These are phyloP conservation scores for Pyrenula massariospora DNA, from an alignment of 495 filamentous ascomycete genomes.

Conservation along the genomic window DNA sequence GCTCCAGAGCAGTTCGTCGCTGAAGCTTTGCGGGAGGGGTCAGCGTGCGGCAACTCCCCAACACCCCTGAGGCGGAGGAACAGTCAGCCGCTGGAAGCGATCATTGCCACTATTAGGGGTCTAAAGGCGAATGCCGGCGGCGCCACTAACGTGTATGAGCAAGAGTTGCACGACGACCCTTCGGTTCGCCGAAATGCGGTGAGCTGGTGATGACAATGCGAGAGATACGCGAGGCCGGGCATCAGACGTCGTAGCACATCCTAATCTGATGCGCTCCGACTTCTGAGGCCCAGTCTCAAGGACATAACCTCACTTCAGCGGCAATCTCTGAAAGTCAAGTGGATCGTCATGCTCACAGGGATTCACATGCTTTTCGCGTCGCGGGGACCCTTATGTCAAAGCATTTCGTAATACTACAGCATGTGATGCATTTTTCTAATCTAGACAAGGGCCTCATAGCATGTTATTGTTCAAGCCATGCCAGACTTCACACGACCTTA, in stretches of 20 bases:
- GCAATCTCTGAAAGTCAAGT: neutral
- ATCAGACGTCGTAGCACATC: too few relatives aligned
- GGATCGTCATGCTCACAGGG: neutral
- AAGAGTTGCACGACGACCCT: neutral
- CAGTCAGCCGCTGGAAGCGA: neutral
- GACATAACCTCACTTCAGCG: neutral
- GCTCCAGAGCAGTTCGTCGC: neutral
- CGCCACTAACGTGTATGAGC: neutral
- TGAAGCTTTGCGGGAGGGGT: neutral
- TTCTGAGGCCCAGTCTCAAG: too few relatives aligned
- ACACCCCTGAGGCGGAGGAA: neutral
- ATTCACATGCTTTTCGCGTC: neutral
- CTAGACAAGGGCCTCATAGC: too few relatives aligned
- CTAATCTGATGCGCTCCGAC: too few relatives aligned
- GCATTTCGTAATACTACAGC: too few relatives aligned
- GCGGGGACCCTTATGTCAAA: too few relatives aligned
- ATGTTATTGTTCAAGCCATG: too few relatives aligned
- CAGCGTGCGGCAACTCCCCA: neutral
- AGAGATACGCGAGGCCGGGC: too few relatives aligned
- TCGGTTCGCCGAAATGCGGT: neutral
- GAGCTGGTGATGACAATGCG: neutral
- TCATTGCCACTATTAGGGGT: too few relatives aligned
- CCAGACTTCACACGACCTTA: too few relatives aligned
- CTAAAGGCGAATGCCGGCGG: neutral
- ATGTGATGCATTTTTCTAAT: too few relatives aligned